phyloP scores from a whole-genome alignment of 2,329 filamentous ascomycete genomes.

The Aspergillus quadricinctus region DNA sequence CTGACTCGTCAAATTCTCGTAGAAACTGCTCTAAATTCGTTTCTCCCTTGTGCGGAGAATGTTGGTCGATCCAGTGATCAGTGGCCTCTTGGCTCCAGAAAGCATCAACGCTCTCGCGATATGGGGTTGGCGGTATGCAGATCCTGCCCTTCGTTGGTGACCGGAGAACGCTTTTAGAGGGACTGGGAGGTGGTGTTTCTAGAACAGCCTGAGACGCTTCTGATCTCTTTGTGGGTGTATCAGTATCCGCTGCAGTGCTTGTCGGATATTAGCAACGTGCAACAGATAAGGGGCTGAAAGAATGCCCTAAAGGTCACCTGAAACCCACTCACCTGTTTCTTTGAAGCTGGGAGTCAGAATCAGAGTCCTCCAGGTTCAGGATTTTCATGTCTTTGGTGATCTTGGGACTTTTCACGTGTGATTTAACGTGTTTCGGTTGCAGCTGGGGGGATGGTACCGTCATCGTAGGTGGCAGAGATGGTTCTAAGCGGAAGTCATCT shows the following conservation, averaged over 20 bases:
- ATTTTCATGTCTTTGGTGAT: slow-evolving; percentile 20
- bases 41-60: slow-evolving; percentile 46
- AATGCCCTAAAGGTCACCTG: neutral
- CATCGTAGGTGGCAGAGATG: slow-evolving; percentile 15
- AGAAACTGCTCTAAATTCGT: slow-evolving; percentile 16
- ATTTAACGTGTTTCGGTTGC: slow-evolving; percentile 12
- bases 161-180: slow-evolving; percentile 38
- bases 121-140: slow-evolving; percentile 47
- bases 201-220: slow-evolving; percentile 7
- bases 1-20: slow-evolving; percentile 32
- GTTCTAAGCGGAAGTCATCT: slow-evolving; percentile 16
- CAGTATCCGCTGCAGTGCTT: slow-evolving; percentile 5
- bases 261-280: slow-evolving; percentile 7
- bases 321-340: slow-evolving; percentile 16
- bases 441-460: slow-evolving; percentile 11
- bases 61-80: slow-evolving; percentile 52
- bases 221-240: slow-evolving; percentile 9
- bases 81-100: slow-evolving; percentile 52
- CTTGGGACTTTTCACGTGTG: slow-evolving; percentile 19
- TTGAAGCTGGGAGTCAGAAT: slow-evolving; percentile 15
- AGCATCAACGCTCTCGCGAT: slow-evolving; percentile 48
- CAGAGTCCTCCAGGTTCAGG: slow-evolving; percentile 20
- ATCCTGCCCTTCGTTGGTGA: slow-evolving; percentile 46
- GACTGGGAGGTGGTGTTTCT: slow-evolving; percentile 42
- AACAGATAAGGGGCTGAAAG: neutral